Conservation (phyloP, 176 grass and related monocot species). For the Sorghum bicolor region DNA sequence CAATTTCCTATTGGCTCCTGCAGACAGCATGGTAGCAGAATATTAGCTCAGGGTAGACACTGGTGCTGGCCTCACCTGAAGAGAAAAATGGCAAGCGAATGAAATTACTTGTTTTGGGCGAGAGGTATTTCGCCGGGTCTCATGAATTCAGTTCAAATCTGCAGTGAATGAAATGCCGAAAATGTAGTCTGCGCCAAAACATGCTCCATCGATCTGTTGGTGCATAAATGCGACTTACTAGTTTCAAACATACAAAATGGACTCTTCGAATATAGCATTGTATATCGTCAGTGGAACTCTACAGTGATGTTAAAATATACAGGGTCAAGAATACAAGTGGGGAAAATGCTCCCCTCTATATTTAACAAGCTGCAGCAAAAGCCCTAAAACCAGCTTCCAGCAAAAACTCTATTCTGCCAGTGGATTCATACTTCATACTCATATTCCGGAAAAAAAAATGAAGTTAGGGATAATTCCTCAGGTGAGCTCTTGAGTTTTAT, state of each 20-base stretch:
- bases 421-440: background rate
- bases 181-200: background rate
- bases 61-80: background rate
- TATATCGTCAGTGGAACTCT: background rate
- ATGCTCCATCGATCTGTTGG: background rate
- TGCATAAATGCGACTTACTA: background rate
- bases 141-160: background rate
- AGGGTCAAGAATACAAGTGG: background rate
- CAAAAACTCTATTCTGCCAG: background rate
- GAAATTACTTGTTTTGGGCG: background rate
- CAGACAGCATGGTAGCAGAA: background rate
- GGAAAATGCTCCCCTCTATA: background rate
- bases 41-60: background rate
- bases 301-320: constrained; percentile 9
- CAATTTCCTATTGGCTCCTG: background rate
- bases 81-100: background rate
- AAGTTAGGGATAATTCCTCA: background rate
- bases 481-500: background rate
- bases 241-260: background rate
- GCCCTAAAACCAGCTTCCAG: background rate
- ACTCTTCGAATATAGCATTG: background rate
- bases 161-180: background rate
- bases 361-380: background rate
- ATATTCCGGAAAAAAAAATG: background rate
- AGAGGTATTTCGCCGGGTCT: background rate